These are phyloP conservation scores for Aspergillus brunneoviolaceus DNA, from an alignment of 2,329 filamentous ascomycete species.

Conservation along the genomic window DNA sequence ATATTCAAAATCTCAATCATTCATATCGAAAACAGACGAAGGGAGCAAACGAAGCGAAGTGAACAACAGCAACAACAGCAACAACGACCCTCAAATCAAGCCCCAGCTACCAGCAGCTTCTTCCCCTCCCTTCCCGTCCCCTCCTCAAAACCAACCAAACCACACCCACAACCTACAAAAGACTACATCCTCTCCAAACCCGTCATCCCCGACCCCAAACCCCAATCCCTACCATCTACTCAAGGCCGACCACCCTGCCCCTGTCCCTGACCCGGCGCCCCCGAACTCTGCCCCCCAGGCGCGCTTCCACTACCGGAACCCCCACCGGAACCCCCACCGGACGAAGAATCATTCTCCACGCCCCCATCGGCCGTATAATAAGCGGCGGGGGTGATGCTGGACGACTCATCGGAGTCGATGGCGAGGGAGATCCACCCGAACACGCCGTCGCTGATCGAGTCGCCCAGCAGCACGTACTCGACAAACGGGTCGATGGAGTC, in stretches of 20 bases:
- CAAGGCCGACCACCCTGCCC: no score
- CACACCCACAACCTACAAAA: no score
- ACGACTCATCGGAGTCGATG: slow-evolving; percentile 44
- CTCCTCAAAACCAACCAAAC: no score
- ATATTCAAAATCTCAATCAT: no score
- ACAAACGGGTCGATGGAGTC: slow-evolving; percentile 58
- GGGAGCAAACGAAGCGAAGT: no score
- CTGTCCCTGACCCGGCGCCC: no score
- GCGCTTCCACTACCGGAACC: background rate
- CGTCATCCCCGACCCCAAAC: background rate
- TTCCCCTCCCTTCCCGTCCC: no score
- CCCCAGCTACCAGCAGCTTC: no score
- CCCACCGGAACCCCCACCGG: slow-evolving; percentile 2
- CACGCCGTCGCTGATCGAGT: slow-evolving; percentile 52
- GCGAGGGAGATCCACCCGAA: slow-evolving; percentile 57
- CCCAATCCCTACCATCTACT: background rate
- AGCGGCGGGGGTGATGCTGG: slow-evolving; percentile 28
- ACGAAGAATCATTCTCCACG: slow-evolving; percentile 26
- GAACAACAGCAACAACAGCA: no score
- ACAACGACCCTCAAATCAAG: no score
- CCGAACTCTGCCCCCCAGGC: background rate
- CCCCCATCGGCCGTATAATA: slow-evolving; percentile 37
- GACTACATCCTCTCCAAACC: background rate
- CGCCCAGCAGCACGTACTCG: slow-evolving; percentile 58
- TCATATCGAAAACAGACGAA: no score